Evolutionary conservation across 106 monocot species (phyloP), one percentile per base, ranked within the genome.

Genomic region (Acorus calamus): DNA sequence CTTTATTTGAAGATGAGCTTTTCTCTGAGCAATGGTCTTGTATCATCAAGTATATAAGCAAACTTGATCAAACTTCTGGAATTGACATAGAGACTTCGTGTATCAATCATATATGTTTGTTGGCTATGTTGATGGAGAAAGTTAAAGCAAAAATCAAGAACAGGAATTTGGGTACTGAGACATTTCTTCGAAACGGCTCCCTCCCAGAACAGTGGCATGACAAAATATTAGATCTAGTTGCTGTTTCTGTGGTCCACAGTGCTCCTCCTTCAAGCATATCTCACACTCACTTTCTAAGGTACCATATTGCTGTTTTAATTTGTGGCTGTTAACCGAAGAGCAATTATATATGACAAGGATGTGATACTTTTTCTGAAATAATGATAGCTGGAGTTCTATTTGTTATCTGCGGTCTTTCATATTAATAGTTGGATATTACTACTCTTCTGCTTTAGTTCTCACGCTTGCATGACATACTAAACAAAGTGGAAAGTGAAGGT

Each of bases 11-110:
- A 75, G 78, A 84, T 52, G 77, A 82, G 53, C 75, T 63, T 64
- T 84, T 90, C 57, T 65, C 60, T 68, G 77, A 86, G 8, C 94
- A 94, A 70, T 90, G 89, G 94, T 53, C 7, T 72, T 71, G 75
- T 42, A 76, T 94, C 78, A 64, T 94, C 41, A 45, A 53, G 71
- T 64, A 67, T 79, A 65, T 77, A 47, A 74, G 52, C 9, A 68
- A 69, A 47, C 11, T 61, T 11, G 42, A 62, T 44, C 61, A 68
- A 45, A 57, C 5, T 65, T 72, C 61, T 68, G 63, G 49, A 64
- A 56, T 53, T 58, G 72, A 80, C 52, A 47, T 6, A 14, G 55
- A 50, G 12, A 54, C 41, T 46, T 65, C 68, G 61, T 59, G 73
- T 61, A 48, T 42, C 66, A 69, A 64, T 56, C 59, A 73, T 47